Conservation (phyloP, 805 yeast genomes). For the Candida xiaguanensis region DNA sequence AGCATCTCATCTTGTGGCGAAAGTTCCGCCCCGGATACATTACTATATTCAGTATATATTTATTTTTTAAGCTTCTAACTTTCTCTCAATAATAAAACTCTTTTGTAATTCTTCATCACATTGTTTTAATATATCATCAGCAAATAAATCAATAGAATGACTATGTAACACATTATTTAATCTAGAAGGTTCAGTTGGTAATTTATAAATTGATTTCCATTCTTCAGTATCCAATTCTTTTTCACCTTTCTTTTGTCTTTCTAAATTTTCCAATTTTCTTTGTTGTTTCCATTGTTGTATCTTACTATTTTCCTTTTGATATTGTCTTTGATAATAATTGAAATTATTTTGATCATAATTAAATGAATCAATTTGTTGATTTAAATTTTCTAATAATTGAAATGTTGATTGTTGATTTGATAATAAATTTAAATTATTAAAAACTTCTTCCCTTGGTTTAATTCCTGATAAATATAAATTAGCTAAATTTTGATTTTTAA, state of each 20-base stretch:
- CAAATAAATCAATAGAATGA: slow-evolving; percentile 65
- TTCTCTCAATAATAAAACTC: slow-evolving; percentile 55
- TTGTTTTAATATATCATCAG: slow-evolving; percentile 66
- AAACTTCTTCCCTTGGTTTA: slow-evolving; percentile 19
- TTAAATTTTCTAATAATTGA: slow-evolving; percentile 56
- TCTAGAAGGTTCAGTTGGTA: slow-evolving; percentile 73
- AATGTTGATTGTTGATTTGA: slow-evolving; percentile 43
- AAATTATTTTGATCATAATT: slow-evolving; percentile 76
- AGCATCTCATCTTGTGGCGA: too few relatives aligned
- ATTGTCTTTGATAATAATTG: slow-evolving; percentile 77
- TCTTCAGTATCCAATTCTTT: slow-evolving; percentile 53
- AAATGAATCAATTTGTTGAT: slow-evolving; percentile 68
- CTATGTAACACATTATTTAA: slow-evolving; percentile 66
- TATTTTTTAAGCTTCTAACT: slow-evolving; percentile 43
- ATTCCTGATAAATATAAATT: slow-evolving; percentile 44
- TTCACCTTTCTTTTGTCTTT: slow-evolving; percentile 56
- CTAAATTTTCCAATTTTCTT: slow-evolving; percentile 61
- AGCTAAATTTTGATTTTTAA: slow-evolving; percentile 67
- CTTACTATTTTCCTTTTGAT: slow-evolving; percentile 65
- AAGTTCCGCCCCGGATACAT: not conserved
- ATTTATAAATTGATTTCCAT: slow-evolving; percentile 62
- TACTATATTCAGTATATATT: too few relatives aligned
- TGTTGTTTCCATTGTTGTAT: slow-evolving; percentile 72
- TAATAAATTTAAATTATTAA: slow-evolving; percentile 38
- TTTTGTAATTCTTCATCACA: slow-evolving; percentile 66